A percentile compares a stretch with the other conserved stretches of the same genome.
phyloP scores from a whole-genome alignment of 2,329 filamentous ascomycete species.

The Cadophora sp. region DNA sequence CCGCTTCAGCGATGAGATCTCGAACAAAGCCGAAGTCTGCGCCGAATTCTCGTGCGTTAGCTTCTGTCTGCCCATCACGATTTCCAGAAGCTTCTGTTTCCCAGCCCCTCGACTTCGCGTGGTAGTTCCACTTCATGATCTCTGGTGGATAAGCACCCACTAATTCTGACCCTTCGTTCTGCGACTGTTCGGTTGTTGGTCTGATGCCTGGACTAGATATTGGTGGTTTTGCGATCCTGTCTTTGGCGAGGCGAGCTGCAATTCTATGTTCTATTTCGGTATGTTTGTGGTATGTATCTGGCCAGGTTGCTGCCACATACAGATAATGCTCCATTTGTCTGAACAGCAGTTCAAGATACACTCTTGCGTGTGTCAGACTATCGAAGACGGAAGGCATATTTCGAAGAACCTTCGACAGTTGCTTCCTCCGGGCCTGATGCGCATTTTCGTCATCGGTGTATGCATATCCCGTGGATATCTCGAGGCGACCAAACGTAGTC shows the following conservation, averaged over 20 bases:
- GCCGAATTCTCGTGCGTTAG: neutral
- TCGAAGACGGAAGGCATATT: conserved; percentile 24
- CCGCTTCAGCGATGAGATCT: neutral
- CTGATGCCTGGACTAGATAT: neutral
- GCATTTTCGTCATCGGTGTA: neutral
- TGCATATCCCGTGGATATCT: conserved; percentile 62
- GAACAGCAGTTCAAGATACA: conserved; percentile 28
- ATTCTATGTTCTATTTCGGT: neutral
- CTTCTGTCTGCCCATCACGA: neutral
- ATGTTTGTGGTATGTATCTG: neutral
- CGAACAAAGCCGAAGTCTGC: neutral
- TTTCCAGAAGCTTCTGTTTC: neutral
- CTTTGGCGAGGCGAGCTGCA: neutral
- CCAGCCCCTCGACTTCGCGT: neutral
- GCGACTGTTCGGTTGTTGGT: neutral
- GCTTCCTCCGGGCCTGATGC: neutral
- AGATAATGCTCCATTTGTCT: conserved; percentile 21
- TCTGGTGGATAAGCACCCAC: neutral
- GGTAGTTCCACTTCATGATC: neutral
- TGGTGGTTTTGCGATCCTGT: neutral
- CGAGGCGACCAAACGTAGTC: conserved; percentile 65
- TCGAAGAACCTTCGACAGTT: conserved; percentile 4
- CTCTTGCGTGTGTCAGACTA: conserved; percentile 21
- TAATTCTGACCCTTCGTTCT: neutral
- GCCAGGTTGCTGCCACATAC: neutral